Conservation (phyloP, 306 rosid species). For the Pyrus communis region DNA sequence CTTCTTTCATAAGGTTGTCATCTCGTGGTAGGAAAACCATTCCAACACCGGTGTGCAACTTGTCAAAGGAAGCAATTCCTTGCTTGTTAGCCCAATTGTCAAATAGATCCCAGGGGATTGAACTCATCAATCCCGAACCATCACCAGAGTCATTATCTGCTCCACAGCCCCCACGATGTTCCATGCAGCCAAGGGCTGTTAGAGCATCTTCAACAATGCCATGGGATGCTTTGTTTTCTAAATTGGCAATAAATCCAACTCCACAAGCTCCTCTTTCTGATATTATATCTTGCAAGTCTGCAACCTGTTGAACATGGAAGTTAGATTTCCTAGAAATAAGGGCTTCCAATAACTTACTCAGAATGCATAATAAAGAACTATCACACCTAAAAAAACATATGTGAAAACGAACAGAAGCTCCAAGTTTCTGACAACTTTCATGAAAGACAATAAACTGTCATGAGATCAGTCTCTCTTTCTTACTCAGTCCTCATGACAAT, state of each 20-base stretch:
- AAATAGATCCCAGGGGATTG: conserved; percentile 88
- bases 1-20: conserved; percentile 51
- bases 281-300: conserved; percentile 72
- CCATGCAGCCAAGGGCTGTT: conserved; percentile 92
- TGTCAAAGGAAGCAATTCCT: conserved; percentile 85
- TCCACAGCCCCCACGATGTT: conserved; percentile 99
- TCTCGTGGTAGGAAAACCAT: conserved; percentile 90
- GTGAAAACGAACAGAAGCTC: background rate
- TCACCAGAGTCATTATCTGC: conserved; percentile 98
- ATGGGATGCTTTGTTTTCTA: conserved; percentile 77
- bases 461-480: background rate
- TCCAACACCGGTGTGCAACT: conserved; percentile 91
- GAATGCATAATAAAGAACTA: conserved; percentile 16
- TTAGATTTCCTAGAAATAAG: conserved; percentile 15
- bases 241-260: conserved; percentile 93
- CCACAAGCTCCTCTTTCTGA: conserved; percentile 99
- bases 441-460: background rate
- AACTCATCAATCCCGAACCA: conserved; percentile 92
- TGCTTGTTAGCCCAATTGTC: conserved; percentile 73
- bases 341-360: conserved; percentile 16
- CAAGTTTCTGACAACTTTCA: background rate
- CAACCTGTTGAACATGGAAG: conserved; percentile 55
- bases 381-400: background rate
- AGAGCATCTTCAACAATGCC: conserved; percentile 79
- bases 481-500: background rate